Evolutionary conservation across 148 eudicot species (phyloP), one percentile per base, ranked within the genome.

Genomic region (Rhododendron mucronatum): DNA sequence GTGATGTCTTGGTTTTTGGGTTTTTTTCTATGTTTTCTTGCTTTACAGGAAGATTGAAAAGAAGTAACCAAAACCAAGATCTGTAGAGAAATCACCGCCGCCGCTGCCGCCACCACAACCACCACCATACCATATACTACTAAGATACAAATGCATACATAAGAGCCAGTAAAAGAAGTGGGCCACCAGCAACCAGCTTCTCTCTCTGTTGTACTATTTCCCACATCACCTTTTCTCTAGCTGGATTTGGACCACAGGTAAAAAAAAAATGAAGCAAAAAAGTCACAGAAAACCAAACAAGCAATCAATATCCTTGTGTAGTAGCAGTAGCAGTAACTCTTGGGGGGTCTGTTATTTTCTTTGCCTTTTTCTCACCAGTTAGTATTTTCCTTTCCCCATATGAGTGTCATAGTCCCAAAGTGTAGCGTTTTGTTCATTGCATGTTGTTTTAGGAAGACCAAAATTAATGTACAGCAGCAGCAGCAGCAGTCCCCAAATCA

Each of bases 141-240:
- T 87, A 88, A 85, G 51, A 87, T 87, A 87, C 90, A 85, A 87
- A 85, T 80, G 88, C 55, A 88, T 90, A 88, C 86, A 45, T 84
- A 85, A 82, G 69, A 87, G 87, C 80, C 82, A 86, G 87, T 87
- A 82, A 86, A 69, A 74, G 81, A 57, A 84, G 86, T 88, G 88
- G 88, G 85, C 10, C 89, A 83, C 10, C 89, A 83, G 85, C 88
- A 75, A 79, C 80, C 67, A 84, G 37, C 48, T 76, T 80, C 74
- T 59, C 76, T 65, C 53, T 84, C 67, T 84, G 81, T 86, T 86
- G 88, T 82, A 86, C 91, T 71, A 77, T 86, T 74, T 37, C 88
- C 85, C 47, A 71, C 55, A 35, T 85, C 79, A 83, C 83, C 30
- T 78, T 73, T 28, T 57, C 74, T 85, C 39, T 71, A 48, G 87